A percentile compares a stretch with the other conserved stretches of the same genome.
phyloP scores from a whole-genome alignment of 129 eudicot species.

The Logfia minima region DNA sequence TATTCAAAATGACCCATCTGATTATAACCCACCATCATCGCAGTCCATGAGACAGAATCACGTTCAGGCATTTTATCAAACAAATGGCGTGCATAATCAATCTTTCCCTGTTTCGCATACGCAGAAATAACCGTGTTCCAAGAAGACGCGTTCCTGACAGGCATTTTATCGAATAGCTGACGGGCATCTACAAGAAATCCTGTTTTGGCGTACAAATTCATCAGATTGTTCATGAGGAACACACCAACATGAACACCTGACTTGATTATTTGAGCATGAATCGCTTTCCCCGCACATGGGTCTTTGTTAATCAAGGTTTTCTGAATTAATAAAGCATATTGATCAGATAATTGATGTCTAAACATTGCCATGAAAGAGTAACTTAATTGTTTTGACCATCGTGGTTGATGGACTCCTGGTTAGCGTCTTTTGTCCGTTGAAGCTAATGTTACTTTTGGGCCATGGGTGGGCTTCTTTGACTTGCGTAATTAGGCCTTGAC shows the following conservation, averaged over 20 bases:
- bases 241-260: constrained; percentile 63
- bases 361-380: constrained; percentile 16
- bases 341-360: constrained; percentile 33
- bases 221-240: constrained; percentile 54
- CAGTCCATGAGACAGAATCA: constrained; percentile 82
- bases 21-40: constrained; percentile 71
- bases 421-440: no score
- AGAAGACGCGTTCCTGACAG: constrained; percentile 49
- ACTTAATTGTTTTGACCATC: constrained; percentile 8
- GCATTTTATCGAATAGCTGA: constrained; percentile 66
- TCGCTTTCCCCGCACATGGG: constrained; percentile 36
- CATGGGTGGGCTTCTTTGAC: no score
- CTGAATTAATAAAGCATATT: constrained; percentile 62
- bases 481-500: no score
- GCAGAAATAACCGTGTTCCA: constrained; percentile 79
- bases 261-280: constrained; percentile 62
- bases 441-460: no score
- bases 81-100: constrained; percentile 39
- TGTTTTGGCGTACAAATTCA: constrained; percentile 59
- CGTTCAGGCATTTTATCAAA: constrained; percentile 63
- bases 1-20: constrained; percentile 47
- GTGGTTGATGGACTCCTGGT: background rate
- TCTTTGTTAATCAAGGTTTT: constrained; percentile 41
- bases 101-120: constrained; percentile 60
- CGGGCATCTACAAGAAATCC: constrained; percentile 51